Conservation (phyloP, 192 early-diverging fungal species). For the Gigaspora rosea region DNA sequence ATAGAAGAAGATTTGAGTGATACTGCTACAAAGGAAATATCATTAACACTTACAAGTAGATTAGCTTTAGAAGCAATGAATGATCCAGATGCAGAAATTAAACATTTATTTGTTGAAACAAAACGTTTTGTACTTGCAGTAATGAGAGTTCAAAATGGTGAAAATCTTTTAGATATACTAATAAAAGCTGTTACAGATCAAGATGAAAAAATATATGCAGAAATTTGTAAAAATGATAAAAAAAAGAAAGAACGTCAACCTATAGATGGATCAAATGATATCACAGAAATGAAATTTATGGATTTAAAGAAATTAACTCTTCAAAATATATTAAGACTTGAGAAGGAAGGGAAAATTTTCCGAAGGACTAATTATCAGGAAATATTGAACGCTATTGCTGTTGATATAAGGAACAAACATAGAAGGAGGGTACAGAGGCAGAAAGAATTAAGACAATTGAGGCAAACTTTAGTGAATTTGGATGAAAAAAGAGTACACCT, state of each 20-base stretch:
- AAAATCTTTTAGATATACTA: slow-evolving; percentile 83
- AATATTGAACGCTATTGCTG: slow-evolving; percentile 89
- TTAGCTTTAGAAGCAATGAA: slow-evolving; percentile 58
- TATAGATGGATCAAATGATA: slow-evolving; percentile 40
- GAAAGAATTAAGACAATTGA: slow-evolving; percentile 72
- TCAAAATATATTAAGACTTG: slow-evolving; percentile 81
- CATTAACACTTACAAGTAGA: slow-evolving; percentile 70
- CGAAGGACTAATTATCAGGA: slow-evolving; percentile 85
- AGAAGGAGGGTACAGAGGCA: slow-evolving; percentile 75
- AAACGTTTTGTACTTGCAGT: slow-evolving; percentile 87
- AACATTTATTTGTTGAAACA: slow-evolving; percentile 82
- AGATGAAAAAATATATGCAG: slow-evolving; percentile 71
- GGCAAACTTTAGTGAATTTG: slow-evolving; percentile 80
- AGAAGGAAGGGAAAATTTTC: slow-evolving; percentile 69
- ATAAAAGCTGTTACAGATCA: slow-evolving; percentile 68
- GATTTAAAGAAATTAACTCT: slow-evolving; percentile 81
- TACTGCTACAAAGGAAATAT: slow-evolving; percentile 56
- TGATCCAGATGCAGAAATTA: slow-evolving; percentile 53
- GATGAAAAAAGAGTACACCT: slow-evolving; percentile 83
- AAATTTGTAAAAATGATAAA: slow-evolving; percentile 44
- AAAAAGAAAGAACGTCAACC: slow-evolving; percentile 33
- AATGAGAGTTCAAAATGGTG: slow-evolving; percentile 82
- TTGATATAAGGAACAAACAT: slow-evolving; percentile 92
- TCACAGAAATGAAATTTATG: slow-evolving; percentile 66
- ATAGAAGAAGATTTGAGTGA: slow-evolving; percentile 42